Base-by-base conservation (phyloP, 371 early-diverging fungal genomes). In the Mucor irregularis region DNA sequence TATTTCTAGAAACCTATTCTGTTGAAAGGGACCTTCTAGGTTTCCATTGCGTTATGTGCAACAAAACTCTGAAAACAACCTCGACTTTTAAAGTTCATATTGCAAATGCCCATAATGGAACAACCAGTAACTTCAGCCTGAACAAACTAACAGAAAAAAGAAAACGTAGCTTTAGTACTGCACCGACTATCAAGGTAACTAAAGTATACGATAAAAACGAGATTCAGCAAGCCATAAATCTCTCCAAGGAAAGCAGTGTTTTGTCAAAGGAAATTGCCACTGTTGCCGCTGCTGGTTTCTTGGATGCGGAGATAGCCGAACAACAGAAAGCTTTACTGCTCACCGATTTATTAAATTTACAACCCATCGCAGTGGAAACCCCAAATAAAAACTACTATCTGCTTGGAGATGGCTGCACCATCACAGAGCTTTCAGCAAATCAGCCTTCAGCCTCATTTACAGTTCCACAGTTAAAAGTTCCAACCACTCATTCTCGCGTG, bases 321-420 rank as follows among this genome's bases (percentile, higher is more conserved):
- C 57, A 57, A 49, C 40, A 57, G 49, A 57, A 57, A 49, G 26
- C 33, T 39, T 13, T 49, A 14, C 7, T 49, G 47, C 49, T 57
- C 22, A 49, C 43, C 44, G 30, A 57, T 25, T 28, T 57, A 19
- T 22, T 30, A 43, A 57, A 49, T 21, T n/a, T 49, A 33, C 50
- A 49, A 34, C 34, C 50, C 13, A 57, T 57, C 37, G 57, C 26
- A 57, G 37, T 57, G 33, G 11, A 47, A 57, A 47, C 50, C 42
- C 22, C 37, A 33, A 28, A 6, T 14, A 47, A 5, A 26, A 31
- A 38, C 47, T 49, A 49, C 19, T 57, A 57, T 57, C 50, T 57
- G 13, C 49, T 57, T 42, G 50, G 50, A 13, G 43, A 17, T 34
- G 17, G 8, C 54, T 33, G 38, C 13, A 40, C 33, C 17, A 47